These are phyloP conservation scores for Clitoria ternatea DNA, from an alignment of 306 rosid species.

Conservation along the genomic window DNA sequence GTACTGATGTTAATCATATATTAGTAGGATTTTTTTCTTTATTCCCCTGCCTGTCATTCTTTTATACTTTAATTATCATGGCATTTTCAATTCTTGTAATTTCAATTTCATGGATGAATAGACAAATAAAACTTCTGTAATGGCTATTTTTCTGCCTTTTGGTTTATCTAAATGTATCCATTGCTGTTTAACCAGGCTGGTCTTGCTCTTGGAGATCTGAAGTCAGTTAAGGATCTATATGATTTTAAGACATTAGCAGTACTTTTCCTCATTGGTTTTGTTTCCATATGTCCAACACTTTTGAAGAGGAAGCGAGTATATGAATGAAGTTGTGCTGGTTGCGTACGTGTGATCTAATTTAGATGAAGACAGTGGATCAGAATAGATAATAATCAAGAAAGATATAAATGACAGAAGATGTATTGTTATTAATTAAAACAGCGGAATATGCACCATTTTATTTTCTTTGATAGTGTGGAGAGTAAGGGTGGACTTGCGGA, in stretches of 20 bases:
- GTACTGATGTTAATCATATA: not conserved
- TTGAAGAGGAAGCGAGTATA: slow-evolving; percentile 88
- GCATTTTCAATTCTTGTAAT: not conserved
- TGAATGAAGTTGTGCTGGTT: slow-evolving; percentile 44
- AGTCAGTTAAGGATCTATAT: slow-evolving; percentile 88
- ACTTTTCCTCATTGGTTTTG: slow-evolving; percentile 85
- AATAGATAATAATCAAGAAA: slow-evolving; percentile 5
- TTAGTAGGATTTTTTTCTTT: slow-evolving; percentile 1
- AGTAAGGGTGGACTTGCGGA: slow-evolving; percentile 17
- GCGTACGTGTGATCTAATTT: not conserved
- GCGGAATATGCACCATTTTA: slow-evolving; percentile 24
- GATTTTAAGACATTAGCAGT: slow-evolving; percentile 82
- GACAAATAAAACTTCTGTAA: not conserved
- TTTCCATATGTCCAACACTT: slow-evolving; percentile 65
- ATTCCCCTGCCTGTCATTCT: not conserved
- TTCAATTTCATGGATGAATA: not conserved
- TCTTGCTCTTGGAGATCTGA: slow-evolving; percentile 97
- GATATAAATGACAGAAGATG: slow-evolving; percentile 21
- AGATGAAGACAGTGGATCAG: slow-evolving; percentile 1
- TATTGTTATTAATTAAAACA: slow-evolving; percentile 20
- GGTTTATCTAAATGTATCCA: not conserved
- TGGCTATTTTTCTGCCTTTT: not conserved
- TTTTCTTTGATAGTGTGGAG: slow-evolving; percentile 27
- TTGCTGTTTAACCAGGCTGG: slow-evolving; percentile 71
- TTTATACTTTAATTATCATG: not conserved